A percentile compares a stretch with the other conserved stretches of the same genome.
Conservation (phyloP, 108 stramenopile genomes). For the Cyclotella cryptica region DNA sequence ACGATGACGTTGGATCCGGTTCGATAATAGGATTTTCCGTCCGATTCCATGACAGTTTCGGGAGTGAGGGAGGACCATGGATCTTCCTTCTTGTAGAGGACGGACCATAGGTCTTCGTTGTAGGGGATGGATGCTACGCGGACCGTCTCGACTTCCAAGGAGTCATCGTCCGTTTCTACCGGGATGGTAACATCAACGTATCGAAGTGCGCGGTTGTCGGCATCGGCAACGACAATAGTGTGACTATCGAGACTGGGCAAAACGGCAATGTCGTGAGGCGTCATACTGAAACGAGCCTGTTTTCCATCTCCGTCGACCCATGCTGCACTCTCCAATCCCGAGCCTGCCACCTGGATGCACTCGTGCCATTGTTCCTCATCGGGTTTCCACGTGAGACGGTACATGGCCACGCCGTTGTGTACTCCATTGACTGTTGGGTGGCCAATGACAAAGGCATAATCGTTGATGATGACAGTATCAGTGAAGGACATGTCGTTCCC, state of each 20-base stretch:
- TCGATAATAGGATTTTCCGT: conserved; percentile 51
- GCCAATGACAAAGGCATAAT: conserved; percentile 54
- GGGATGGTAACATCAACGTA: conserved; percentile 48
- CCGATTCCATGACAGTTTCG: conserved; percentile 45
- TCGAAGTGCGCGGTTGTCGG: conserved; percentile 49
- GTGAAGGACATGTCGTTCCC: conserved; percentile 41
- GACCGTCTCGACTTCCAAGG: conserved; percentile 18
- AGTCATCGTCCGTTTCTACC: conserved; percentile 38
- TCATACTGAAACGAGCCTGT: conserved; percentile 46
- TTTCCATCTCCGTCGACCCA: conserved; percentile 50
- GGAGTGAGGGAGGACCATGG: conserved; percentile 30
- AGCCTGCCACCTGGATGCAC: conserved; percentile 47
- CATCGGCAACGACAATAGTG: conserved; percentile 40
- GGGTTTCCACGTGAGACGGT: conserved; percentile 52
- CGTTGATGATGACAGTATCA: conserved; percentile 54
- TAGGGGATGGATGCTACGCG: conserved; percentile 34
- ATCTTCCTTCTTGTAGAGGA: conserved; percentile 46
- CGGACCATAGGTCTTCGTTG: conserved; percentile 49
- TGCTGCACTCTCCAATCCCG: conserved; percentile 34
- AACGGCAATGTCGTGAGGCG: conserved; percentile 46
- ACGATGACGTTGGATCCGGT: conserved; percentile 27
- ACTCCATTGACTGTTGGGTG: conserved; percentile 27
- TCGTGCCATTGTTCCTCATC: conserved; percentile 50
- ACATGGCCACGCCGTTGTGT: conserved; percentile 53
- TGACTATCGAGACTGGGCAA: conserved; percentile 33